These are phyloP conservation scores for Moringa oleifera DNA, from an alignment of 345 rosid genomes.

Conservation along the genomic window DNA sequence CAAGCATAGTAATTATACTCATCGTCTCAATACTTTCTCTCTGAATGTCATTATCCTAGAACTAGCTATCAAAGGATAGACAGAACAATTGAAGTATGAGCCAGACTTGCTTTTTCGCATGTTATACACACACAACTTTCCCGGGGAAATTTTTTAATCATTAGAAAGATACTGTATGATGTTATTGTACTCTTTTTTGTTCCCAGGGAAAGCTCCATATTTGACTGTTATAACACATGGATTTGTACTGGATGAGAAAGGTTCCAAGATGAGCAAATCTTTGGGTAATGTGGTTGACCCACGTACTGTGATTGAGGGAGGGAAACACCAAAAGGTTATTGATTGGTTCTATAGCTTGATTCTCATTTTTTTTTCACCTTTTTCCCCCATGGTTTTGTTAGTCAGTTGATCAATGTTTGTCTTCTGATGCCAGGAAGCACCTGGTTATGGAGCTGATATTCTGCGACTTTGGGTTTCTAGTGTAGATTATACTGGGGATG, in stretches of 20 bases:
- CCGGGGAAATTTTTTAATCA: too few species aligned
- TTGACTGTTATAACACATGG: slow-evolving; percentile 84
- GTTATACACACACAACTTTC: background rate
- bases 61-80: background rate
- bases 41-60: background rate
- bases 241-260: slow-evolving; percentile 95
- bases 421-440: slow-evolving; percentile 65
- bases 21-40: background rate
- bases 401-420: slow-evolving; percentile 15
- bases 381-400: background rate
- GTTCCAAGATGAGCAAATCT: slow-evolving; percentile 97
- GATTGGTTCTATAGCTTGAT: background rate
- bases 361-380: slow-evolving; percentile 8
- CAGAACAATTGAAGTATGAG: background rate
- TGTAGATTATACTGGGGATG: slow-evolving; percentile 91
- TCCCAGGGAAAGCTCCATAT: slow-evolving; percentile 84
- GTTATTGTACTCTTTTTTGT: slow-evolving; percentile 11
- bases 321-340: slow-evolving; percentile 70
- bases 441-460: slow-evolving; percentile 94
- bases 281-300: slow-evolving; percentile 95
- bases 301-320: slow-evolving; percentile 71
- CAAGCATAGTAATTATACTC: background rate
- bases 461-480: slow-evolving; percentile 98
- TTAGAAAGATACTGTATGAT: background rate
- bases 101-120: background rate